Percentiles rank a stretch among this genome's conserved stretches.
These are phyloP conservation scores for Paraphoma sp. DNA, from an alignment of 2,329 filamentous ascomycete species.

Conservation along the genomic window DNA sequence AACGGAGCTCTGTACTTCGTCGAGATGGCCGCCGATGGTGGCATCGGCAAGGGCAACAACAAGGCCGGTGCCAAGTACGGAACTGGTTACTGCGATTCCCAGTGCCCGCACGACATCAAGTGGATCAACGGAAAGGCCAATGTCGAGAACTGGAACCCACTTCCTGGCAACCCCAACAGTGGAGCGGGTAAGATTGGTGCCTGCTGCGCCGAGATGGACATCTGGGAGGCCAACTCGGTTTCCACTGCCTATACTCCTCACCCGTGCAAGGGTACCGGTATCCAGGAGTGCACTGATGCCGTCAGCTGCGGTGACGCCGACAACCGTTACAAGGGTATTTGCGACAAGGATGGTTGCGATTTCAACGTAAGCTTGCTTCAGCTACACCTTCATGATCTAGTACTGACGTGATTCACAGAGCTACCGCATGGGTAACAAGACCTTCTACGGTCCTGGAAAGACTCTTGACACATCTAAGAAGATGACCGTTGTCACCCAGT, in stretches of 20 bases:
- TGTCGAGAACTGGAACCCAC: slow-evolving; percentile 60
- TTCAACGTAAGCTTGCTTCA: slow-evolving; percentile 46
- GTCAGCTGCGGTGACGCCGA: slow-evolving; percentile 46
- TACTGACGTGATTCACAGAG: slow-evolving; percentile 12
- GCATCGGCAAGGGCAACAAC: slow-evolving; percentile 59
- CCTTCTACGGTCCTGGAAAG: slow-evolving; percentile 67
- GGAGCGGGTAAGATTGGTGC: slow-evolving; percentile 63
- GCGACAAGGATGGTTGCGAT: slow-evolving; percentile 74
- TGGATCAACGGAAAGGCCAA: slow-evolving; percentile 62
- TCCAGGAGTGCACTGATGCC: slow-evolving; percentile 60
- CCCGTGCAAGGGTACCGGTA: slow-evolving; percentile 61
- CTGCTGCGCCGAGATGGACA: slow-evolving; percentile 74
- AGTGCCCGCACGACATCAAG: slow-evolving; percentile 59
- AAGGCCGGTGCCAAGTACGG: slow-evolving; percentile 63
- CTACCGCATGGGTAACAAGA: slow-evolving; percentile 69
- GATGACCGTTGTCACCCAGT: slow-evolving; percentile 61
- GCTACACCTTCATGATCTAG: slow-evolving; percentile 3
- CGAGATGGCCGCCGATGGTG: slow-evolving; percentile 65
- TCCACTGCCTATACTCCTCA: slow-evolving; percentile 71
- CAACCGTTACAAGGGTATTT: slow-evolving; percentile 66
- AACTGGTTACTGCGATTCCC: slow-evolving; percentile 56
- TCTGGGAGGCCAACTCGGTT: slow-evolving; percentile 74
- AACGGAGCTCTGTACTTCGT: slow-evolving; percentile 65
- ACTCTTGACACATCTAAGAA: slow-evolving; percentile 52
- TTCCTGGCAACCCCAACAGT: slow-evolving; percentile 60